Conservation (phyloP, 208 protist genomes). For the Entamoeba dispar region DNA sequence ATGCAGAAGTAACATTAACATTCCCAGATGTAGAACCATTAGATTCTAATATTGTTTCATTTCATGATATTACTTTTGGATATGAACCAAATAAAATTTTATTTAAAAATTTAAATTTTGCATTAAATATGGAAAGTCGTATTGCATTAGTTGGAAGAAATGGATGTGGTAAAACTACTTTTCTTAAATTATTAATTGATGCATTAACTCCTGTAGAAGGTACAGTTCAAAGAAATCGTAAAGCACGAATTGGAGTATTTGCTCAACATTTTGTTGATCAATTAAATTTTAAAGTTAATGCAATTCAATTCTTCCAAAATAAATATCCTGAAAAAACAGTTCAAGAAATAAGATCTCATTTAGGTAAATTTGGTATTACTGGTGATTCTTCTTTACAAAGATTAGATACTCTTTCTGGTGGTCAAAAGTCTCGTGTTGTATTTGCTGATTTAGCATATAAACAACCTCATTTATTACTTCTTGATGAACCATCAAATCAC, state of each 20-base stretch:
- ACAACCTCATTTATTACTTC: slow-evolving; percentile 64
- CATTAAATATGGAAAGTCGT: slow-evolving; percentile 68
- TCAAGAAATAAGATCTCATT: slow-evolving; percentile 54
- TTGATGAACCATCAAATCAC: slow-evolving; percentile 78
- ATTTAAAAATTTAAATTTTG: slow-evolving; percentile 56
- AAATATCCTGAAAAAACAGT: slow-evolving; percentile 56
- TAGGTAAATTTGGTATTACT: slow-evolving; percentile 62
- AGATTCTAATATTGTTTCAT: neutral
- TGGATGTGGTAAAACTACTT: slow-evolving; percentile 35
- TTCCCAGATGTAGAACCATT: neutral
- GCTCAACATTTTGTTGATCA: slow-evolving; percentile 68
- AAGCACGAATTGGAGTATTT: slow-evolving; percentile 52
- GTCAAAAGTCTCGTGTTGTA: slow-evolving; percentile 67
- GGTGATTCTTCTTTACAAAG: slow-evolving; percentile 35
- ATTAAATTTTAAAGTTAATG: slow-evolving; percentile 57
- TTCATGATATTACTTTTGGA: neutral
- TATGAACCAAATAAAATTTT: neutral
- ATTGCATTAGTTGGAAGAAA: slow-evolving; percentile 71
- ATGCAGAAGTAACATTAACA: slow-evolving; percentile 37
- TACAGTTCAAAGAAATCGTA: slow-evolving; percentile 4
- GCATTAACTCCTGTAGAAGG: slow-evolving; percentile 16
- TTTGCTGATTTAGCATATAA: slow-evolving; percentile 62
- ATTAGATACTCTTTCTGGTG: slow-evolving; percentile 63
- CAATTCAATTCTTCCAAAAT: slow-evolving; percentile 56
- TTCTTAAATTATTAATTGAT: slow-evolving; percentile 37